A percentile compares a stretch with the other conserved stretches of the same genome.
Evolutionary conservation across 2,329 filamentous ascomycete species (phyloP).

Genomic region (Scytalidium lignicola): DNA sequence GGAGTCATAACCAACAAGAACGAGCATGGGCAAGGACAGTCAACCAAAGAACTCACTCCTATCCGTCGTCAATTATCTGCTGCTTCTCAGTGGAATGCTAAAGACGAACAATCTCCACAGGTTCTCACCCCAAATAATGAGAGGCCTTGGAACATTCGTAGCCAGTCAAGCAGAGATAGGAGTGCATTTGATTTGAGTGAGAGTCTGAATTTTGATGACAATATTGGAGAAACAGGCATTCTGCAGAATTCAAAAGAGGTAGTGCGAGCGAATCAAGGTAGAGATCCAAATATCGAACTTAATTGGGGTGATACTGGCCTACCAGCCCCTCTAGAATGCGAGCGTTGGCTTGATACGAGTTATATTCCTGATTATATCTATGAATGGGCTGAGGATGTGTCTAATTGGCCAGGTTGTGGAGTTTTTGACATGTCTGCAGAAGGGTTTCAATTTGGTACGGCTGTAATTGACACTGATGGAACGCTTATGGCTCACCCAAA

Average conservation of each 20-base stretch:
- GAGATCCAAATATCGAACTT: slow-evolving; percentile 7
- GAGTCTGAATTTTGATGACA: slow-evolving; percentile 6
- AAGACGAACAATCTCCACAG: background rate
- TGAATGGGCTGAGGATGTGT: slow-evolving; percentile 19
- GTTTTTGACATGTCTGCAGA: slow-evolving; percentile 7
- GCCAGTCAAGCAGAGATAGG: background rate
- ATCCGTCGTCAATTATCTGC: background rate
- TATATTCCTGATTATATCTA: slow-evolving; percentile 20
- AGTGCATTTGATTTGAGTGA: background rate
- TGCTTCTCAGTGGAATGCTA: background rate
- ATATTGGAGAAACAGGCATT: slow-evolving; percentile 7
- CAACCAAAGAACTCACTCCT: background rate
- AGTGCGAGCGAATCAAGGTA: slow-evolving; percentile 17
- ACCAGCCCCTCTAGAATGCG: background rate
- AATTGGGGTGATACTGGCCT: background rate
- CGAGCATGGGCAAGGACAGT: too few species aligned
- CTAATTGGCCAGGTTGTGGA: slow-evolving; percentile 2
- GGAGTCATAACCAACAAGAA: background rate
- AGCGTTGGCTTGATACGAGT: slow-evolving; percentile 13
- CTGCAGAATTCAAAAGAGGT: slow-evolving; percentile 1
- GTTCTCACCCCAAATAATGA: too few species aligned
- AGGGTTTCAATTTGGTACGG: slow-evolving; percentile 12
- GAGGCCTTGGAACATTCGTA: background rate
- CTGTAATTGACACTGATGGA: slow-evolving; percentile 9
- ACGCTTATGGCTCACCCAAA: slow-evolving; percentile 7